Conservation (phyloP, 2,329 filamentous ascomycete species). For the Nectriaceae sp. region DNA sequence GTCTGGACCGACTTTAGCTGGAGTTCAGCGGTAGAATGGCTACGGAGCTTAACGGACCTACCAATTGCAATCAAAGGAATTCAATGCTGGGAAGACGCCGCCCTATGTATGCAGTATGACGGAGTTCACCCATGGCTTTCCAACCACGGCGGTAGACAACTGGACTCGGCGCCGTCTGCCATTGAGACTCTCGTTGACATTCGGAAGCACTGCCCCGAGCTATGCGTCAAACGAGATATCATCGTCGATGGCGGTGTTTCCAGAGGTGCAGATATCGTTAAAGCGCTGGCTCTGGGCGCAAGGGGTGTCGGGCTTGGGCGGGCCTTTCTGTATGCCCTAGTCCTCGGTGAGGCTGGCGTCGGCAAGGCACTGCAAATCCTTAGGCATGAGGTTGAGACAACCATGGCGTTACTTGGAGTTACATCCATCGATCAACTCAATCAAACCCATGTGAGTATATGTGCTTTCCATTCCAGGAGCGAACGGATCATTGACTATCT, state of each 20-base stretch:
- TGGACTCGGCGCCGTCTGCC: slow-evolving; percentile 5
- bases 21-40: slow-evolving; percentile 7
- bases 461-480: slow-evolving; percentile 13
- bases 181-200: slow-evolving; percentile 7
- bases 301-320: slow-evolving; percentile 7
- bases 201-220: slow-evolving; percentile 1
- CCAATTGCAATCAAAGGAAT: slow-evolving; percentile 9
- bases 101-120: slow-evolving; percentile 1
- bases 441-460: slow-evolving; percentile 1
- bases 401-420: slow-evolving; percentile 2
- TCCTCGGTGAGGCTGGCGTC: slow-evolving; percentile 2
- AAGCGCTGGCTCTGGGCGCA: slow-evolving; percentile 9
- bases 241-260: slow-evolving; percentile 7
- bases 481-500: neutral
- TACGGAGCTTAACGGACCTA: slow-evolving; percentile 2
- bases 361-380: neutral
- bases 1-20: slow-evolving; percentile 3
- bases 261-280: slow-evolving; percentile 8
- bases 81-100: slow-evolving; percentile 12
- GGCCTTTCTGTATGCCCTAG: slow-evolving; percentile 4
- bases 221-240: slow-evolving; percentile 2
- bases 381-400: slow-evolving; percentile 2
- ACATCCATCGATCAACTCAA: slow-evolving; percentile 2
- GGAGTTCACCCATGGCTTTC: slow-evolving; percentile 9
- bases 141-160: slow-evolving; percentile 8